A percentile compares a stretch with the other conserved stretches of the same genome.
Evolutionary conservation across 1,284 basidiomycete genomes (phyloP).

Genomic region (Tylopilus sp.): DNA sequence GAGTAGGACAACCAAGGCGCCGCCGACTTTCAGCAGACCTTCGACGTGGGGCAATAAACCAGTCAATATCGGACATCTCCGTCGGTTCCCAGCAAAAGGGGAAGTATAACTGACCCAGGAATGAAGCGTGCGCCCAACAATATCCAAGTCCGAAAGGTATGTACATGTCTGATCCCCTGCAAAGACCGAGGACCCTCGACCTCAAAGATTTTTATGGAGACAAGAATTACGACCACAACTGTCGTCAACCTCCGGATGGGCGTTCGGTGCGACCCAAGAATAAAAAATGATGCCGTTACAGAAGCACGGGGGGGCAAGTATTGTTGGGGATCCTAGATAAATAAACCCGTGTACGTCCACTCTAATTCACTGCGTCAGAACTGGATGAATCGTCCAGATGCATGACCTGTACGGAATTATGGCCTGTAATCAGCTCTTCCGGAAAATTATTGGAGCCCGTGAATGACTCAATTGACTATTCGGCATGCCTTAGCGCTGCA

Average conservation of each 20-base stretch:
- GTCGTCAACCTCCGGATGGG: neutral
- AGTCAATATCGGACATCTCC: neutral
- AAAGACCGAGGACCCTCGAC: neutral
- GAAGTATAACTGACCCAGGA: neutral
- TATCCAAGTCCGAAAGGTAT: neutral
- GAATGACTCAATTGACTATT: neutral
- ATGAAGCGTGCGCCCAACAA: neutral
- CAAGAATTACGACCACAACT: neutral
- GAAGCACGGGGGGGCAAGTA: neutral
- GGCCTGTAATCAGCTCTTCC: neutral
- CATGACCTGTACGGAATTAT: neutral
- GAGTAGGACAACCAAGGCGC: neutral
- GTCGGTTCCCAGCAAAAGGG: neutral
- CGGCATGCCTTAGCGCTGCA: neutral
- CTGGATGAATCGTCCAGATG: neutral
- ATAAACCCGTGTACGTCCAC: neutral
- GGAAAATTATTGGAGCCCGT: neutral
- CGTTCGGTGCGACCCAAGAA: neutral
- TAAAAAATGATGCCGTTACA: neutral
- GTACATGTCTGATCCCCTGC: conserved; percentile 1
- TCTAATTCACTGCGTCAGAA: neutral
- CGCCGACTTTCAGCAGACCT: neutral
- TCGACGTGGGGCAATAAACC: neutral
- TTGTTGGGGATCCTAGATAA: neutral
- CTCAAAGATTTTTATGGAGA: neutral